Evolutionary conservation across 2,329 filamentous ascomycete species (phyloP).

Genomic region (Nothopassalora personata): DNA sequence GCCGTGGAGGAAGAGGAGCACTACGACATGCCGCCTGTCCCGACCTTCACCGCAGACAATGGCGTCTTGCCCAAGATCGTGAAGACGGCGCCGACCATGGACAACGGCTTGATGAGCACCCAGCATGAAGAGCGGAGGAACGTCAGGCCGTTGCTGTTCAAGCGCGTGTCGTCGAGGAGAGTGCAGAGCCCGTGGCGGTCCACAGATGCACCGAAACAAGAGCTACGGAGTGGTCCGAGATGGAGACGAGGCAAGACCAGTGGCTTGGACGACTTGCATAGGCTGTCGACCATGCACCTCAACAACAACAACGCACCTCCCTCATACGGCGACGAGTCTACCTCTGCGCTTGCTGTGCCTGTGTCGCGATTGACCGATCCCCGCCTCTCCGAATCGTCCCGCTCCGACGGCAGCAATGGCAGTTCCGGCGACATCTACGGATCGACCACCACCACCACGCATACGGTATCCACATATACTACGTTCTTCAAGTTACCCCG

Average conservation of each 20-base stretch:
- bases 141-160: conserved; percentile 23
- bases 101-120: conserved; percentile 16
- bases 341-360: conserved; percentile 59
- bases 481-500: conserved; percentile 79
- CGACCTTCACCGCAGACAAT: conserved; percentile 28
- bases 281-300: conserved; percentile 53
- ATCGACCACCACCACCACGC: conserved; percentile 56
- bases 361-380: conserved; percentile 37
- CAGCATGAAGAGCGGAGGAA: conserved; percentile 13
- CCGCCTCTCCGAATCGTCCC: conserved; percentile 77
- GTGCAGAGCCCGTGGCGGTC: conserved; percentile 17
- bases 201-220: conserved; percentile 13
- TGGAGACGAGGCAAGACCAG: conserved; percentile 31
- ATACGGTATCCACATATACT: conserved; percentile 54
- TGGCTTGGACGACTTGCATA: conserved; percentile 43
- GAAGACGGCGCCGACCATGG: conserved; percentile 78
- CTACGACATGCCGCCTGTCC: conserved; percentile 46
- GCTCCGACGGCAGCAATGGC: conserved; percentile 66
- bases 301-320: conserved; percentile 41
- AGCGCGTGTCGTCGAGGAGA: conserved; percentile 21
- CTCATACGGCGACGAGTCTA: conserved; percentile 57
- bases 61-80: conserved; percentile 65
- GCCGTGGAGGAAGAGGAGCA: conserved; percentile 37
- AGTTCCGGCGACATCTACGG: conserved; percentile 54
- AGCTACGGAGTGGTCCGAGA: conserved; percentile 22